Conservation (phyloP, 768 basidiomycete genomes). For the Boletus rex-veris region DNA sequence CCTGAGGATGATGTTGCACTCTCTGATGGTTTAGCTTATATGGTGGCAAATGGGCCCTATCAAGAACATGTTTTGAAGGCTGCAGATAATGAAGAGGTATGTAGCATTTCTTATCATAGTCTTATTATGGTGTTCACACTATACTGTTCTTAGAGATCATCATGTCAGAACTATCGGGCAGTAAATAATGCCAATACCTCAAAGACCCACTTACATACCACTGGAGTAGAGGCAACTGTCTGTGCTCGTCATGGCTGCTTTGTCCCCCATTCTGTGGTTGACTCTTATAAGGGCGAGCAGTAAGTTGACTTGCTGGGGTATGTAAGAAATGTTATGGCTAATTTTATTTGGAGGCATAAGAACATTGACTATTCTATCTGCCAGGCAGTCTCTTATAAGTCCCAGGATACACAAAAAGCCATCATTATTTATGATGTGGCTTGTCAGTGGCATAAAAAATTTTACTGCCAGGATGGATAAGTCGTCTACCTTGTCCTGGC, state of each 20-base stretch:
- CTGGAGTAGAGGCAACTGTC: background rate
- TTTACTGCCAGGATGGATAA: background rate
- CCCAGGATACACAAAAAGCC: background rate
- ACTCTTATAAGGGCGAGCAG: conserved; percentile 19
- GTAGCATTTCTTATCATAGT: background rate
- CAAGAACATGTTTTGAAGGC: background rate
- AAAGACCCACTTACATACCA: background rate
- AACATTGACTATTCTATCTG: conserved; percentile 29
- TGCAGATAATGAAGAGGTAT: background rate
- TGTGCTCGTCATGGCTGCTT: conserved; percentile 9
- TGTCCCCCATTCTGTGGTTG: background rate
- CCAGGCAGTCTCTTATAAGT: conserved; percentile 14
- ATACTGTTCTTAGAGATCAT: background rate
- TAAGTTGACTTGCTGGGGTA: background rate
- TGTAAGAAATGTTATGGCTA: background rate
- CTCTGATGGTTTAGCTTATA: background rate
- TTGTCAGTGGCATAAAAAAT: conserved; percentile 24
- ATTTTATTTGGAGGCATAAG: conserved; percentile 22
- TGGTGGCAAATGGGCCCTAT: background rate
- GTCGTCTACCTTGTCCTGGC: background rate
- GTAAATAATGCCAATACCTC: background rate
- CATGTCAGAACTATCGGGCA: background rate
- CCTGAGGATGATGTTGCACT: background rate
- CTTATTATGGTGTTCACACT: too few relatives aligned
- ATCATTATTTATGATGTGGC: conserved; percentile 30